Conservation (phyloP, 148 eudicot species). For the Polygonum maritimum region DNA sequence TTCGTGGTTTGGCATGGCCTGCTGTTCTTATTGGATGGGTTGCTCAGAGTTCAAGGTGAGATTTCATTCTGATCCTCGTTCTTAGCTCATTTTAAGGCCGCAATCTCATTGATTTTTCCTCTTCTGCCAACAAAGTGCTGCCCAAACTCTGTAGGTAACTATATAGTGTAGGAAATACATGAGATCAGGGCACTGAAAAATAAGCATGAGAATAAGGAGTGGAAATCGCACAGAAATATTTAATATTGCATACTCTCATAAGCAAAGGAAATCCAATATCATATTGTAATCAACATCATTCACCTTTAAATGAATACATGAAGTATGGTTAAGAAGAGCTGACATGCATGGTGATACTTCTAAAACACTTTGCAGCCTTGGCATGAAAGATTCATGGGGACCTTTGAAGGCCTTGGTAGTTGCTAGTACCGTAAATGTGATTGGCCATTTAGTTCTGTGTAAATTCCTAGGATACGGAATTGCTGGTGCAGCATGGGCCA, state of each 20-base stretch:
- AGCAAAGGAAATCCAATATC: too few species aligned
- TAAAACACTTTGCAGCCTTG: constrained; percentile 47
- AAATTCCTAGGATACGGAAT: constrained; percentile 64
- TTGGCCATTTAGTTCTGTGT: constrained; percentile 80
- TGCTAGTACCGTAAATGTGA: constrained; percentile 67
- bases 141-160: neutral
- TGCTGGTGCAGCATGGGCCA: constrained; percentile 99
- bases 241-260: too few species aligned
- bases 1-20: constrained; percentile 98
- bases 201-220: too few species aligned
- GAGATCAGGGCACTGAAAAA: neutral
- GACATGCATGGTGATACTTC: neutral
- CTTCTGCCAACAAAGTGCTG: neutral
- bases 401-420: constrained; percentile 94
- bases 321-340: neutral
- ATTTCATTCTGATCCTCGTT: neutral
- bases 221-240: too few species aligned
- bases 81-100: neutral
- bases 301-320: neutral
- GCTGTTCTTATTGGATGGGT: constrained; percentile 97
- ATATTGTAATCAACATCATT: neutral
- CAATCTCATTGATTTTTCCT: neutral
- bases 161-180: neutral
- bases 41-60: constrained; percentile 98
- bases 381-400: constrained; percentile 99